phyloP scores from a whole-genome alignment of 148 eudicot genomes.

The Chenopodium album region DNA sequence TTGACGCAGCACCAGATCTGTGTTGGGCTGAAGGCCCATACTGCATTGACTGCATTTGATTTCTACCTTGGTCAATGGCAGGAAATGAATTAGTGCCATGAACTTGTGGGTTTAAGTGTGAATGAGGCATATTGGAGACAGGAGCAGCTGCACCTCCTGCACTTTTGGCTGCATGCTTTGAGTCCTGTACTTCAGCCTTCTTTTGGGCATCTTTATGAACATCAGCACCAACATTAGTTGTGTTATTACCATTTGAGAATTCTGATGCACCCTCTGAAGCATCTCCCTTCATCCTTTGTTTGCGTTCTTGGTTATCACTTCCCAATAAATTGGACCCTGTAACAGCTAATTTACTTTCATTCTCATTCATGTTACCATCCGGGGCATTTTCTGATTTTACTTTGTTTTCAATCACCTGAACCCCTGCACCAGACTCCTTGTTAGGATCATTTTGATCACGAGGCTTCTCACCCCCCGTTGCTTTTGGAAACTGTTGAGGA shows the following conservation, averaged over 20 bases:
- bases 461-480: conserved; percentile 32
- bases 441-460: conserved; percentile 28
- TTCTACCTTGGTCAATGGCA: conserved; percentile 36
- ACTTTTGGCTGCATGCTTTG: conserved; percentile 27
- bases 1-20: conserved; percentile 37
- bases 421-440: conserved; percentile 39
- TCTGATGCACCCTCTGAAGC: conserved; percentile 29
- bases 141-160: conserved; percentile 29
- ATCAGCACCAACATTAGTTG: conserved; percentile 21
- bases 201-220: conserved; percentile 26
- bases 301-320: conserved; percentile 32
- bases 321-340: conserved; percentile 27
- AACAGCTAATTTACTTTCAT: conserved; percentile 23
- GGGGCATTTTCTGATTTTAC: conserved; percentile 36
- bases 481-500: conserved; percentile 32
- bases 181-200: conserved; percentile 32
- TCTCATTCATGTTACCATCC: conserved; percentile 30
- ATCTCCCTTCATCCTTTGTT: conserved; percentile 39
- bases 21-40: conserved; percentile 43
- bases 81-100: conserved; percentile 36
- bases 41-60: conserved; percentile 35
- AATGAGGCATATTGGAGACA: conserved; percentile 25
- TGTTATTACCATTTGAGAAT: conserved; percentile 29
- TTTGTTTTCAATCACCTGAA: conserved; percentile 30
- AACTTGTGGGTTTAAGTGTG: conserved; percentile 31